Percentiles rank a stretch among this genome's conserved stretches.
These are phyloP conservation scores for Podospora tetraspora DNA, from an alignment of 495 filamentous ascomycete species.

Conservation along the genomic window DNA sequence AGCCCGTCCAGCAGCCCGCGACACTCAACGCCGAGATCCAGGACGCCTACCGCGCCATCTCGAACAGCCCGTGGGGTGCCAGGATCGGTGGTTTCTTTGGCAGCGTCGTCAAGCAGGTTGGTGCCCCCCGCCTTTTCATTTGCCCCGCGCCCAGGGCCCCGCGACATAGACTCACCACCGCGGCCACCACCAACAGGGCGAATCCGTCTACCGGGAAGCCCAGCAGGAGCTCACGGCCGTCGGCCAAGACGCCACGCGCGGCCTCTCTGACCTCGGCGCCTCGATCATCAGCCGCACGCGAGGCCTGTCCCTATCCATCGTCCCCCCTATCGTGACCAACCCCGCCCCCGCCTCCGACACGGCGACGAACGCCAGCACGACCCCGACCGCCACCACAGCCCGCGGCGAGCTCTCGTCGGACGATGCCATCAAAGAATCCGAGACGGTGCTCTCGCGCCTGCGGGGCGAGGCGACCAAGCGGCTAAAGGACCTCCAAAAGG, in stretches of 20 bases:
- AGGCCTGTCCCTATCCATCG: constrained; percentile 59
- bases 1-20: constrained; percentile 45
- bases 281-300: constrained; percentile 67
- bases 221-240: constrained; percentile 73
- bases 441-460: constrained; percentile 78
- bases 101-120: constrained; percentile 80
- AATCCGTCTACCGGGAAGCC: constrained; percentile 78
- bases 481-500: constrained; percentile 85
- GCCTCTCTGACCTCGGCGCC: constrained; percentile 67
- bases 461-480: constrained; percentile 74
- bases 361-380: constrained; percentile 20
- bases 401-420: constrained; percentile 36
- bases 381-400: constrained; percentile 37
- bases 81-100: constrained; percentile 83
- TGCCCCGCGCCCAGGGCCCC: background rate
- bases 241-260: constrained; percentile 74
- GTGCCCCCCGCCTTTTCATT: constrained; percentile 10
- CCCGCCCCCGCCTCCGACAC: constrained; percentile 6
- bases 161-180: background rate
- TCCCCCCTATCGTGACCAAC: constrained; percentile 10
- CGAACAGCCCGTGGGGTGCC: constrained; percentile 83
- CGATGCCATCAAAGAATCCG: constrained; percentile 57
- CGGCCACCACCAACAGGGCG: constrained; percentile 51
- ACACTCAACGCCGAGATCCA: constrained; percentile 84
- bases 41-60: constrained; percentile 92